phyloP scores from a whole-genome alignment of 148 eudicot species.

The Nyssa sinensis region DNA sequence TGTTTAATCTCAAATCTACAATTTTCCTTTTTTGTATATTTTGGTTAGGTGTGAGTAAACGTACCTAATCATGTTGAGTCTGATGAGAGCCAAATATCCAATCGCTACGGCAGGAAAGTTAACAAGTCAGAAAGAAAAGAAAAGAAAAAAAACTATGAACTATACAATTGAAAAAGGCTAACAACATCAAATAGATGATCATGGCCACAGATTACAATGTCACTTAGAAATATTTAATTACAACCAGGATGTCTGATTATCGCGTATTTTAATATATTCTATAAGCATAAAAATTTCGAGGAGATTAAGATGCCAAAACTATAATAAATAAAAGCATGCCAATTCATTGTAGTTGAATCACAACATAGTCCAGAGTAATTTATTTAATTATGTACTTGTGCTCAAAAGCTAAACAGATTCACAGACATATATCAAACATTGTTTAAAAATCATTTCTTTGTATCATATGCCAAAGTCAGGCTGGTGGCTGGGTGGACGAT shows the following conservation, averaged over 20 bases:
- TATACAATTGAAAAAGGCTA: background rate
- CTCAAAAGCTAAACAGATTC: background rate
- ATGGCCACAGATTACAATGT: slow-evolving; percentile 16
- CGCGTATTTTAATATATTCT: background rate
- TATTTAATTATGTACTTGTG: background rate
- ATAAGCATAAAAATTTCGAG: slow-evolving; percentile 17
- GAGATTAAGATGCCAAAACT: slow-evolving; percentile 29
- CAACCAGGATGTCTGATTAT: slow-evolving; percentile 17
- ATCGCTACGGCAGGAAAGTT: background rate
- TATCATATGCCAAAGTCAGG: background rate
- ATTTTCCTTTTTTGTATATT: too few species aligned
- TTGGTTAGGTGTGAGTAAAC: background rate
- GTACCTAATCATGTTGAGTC: background rate
- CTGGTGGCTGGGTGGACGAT: background rate
- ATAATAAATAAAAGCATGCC: slow-evolving; percentile 4
- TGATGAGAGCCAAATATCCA: slow-evolving; percentile 13
- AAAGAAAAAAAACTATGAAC: background rate
- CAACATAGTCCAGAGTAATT: background rate
- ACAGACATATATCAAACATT: background rate
- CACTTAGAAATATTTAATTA: slow-evolving; percentile 10
- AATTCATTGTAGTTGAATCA: slow-evolving; percentile 16
- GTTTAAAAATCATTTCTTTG: background rate
- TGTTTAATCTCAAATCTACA: too few species aligned
- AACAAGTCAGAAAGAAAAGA: background rate
- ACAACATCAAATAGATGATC: background rate